Percentiles rank a stretch among this genome's conserved stretches.
These are phyloP conservation scores for Larix kaempferi DNA, from an alignment of 75 land plant species.

Conservation along the genomic window DNA sequence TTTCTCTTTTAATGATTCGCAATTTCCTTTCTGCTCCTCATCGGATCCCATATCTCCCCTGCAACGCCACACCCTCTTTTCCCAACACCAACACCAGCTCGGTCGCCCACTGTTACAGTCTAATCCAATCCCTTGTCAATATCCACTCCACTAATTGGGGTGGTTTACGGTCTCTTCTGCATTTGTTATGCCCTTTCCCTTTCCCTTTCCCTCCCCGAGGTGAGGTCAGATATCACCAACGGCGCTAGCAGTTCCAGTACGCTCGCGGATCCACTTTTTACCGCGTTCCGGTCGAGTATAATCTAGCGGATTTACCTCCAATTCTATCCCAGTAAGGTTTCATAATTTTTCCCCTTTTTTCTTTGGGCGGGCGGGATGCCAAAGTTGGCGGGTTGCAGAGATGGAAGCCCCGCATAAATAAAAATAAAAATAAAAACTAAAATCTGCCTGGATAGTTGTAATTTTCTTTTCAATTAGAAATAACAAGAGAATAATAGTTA, in stretches of 20 bases:
- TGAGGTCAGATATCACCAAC: background rate
- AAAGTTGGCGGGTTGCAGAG: background rate
- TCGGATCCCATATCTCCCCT: too few relatives aligned
- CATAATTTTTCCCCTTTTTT: background rate
- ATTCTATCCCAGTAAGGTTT: background rate
- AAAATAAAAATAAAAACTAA: too few relatives aligned
- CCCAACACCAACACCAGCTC: too few relatives aligned
- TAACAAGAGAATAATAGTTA: too few relatives aligned
- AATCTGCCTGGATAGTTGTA: background rate
- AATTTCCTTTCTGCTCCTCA: too few relatives aligned
- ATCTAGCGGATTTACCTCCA: background rate
- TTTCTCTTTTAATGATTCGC: too few relatives aligned
- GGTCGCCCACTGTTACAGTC: too few relatives aligned
- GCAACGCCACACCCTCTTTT: too few relatives aligned
- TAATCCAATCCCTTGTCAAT: too few relatives aligned
- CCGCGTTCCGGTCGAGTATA: background rate
- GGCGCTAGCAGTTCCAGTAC: too few relatives aligned
- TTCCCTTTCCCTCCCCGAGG: slow-evolving; percentile 4
- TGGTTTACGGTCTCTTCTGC: background rate
- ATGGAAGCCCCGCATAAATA: background rate
- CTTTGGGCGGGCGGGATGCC: background rate
- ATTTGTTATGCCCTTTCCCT: background rate
- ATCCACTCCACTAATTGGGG: background rate
- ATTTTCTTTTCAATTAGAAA: background rate
- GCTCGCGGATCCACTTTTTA: background rate